Evolutionary conservation across 1,284 basidiomycete genomes (phyloP).

Genomic region (Sporisorium reilianum): DNA sequence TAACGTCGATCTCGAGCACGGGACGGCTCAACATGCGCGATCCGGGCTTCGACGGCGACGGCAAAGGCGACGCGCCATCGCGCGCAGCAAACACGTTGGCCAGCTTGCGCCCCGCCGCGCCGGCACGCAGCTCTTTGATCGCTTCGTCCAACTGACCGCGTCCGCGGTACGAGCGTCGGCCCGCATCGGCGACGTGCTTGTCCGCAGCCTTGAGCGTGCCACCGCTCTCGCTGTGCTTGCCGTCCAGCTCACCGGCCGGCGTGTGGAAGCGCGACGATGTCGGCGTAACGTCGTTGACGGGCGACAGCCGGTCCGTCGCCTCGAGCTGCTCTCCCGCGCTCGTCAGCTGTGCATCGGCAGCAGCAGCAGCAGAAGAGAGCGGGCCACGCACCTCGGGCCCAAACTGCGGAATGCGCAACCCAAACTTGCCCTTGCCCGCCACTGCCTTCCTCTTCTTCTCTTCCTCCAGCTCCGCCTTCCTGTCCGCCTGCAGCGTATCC

Average conservation of each 20-base stretch:
- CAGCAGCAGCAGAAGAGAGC: slow-evolving; percentile 9
- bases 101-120: slow-evolving; percentile 36
- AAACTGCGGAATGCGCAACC: slow-evolving; percentile 32
- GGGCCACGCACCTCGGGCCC: slow-evolving; percentile 57
- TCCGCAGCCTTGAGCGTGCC: slow-evolving; percentile 13
- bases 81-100: slow-evolving; percentile 13
- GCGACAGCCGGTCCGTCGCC: not conserved
- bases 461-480: slow-evolving; percentile 51
- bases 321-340: slow-evolving; percentile 9
- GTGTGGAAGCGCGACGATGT: slow-evolving; percentile 47
- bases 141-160: slow-evolving; percentile 59
- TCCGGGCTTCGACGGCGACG: slow-evolving; percentile 7
- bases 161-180: slow-evolving; percentile 43
- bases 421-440: slow-evolving; percentile 18
- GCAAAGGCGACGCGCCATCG: not conserved
- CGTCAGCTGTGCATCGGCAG: not conserved
- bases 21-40: slow-evolving; percentile 16
- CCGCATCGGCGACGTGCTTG: not conserved
- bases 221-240: not conserved
- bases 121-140: slow-evolving; percentile 57
- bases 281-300: slow-evolving; percentile 40
- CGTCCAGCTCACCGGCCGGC: not conserved
- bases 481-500: slow-evolving; percentile 59
- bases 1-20: not conserved
- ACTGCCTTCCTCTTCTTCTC: slow-evolving; percentile 44